Evolutionary conservation across 306 rosid species (phyloP), one percentile per base, ranked within the genome.

Genomic region (Mimosa pudica): DNA sequence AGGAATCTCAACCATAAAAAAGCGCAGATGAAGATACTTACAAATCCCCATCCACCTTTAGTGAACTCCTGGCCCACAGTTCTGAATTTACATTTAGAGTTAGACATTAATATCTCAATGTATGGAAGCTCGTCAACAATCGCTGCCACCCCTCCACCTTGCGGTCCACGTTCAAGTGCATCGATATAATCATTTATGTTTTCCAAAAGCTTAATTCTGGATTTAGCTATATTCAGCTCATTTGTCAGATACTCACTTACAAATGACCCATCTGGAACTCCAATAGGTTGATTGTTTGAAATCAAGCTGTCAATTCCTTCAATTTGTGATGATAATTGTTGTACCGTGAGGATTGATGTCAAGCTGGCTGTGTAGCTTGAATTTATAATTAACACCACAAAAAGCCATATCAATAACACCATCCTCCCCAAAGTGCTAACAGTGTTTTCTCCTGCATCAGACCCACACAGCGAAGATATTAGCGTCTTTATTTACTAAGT

Each of bases 311-410:
- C 96, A 16, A 94, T 85, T 79, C 98, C 97, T 85, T 80, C 94
- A 35, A 94, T 89, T 24, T 90, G 86, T 10, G 97, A 84, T 2
- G 97, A 74, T 30, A 94, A 85, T 85, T 92, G 90, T 77, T 87
- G 90, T 80, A 90, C 92, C 0, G 96, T 92, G 78, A 92, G 97
- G 89, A 92, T 94, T 9, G 97, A 94, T 14, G 98, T 94, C 90
- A 94, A 90, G 86, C 96, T 92, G 84, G 98, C 97, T 6, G 96
- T 90, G 86, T 94, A 94, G 85, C 98, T 94, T 33, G 98, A 94
- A 82, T 88, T 94, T 85, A 94, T 94, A 20, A 94, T 90, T 61
- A 94, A 84, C 87, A 94, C 98, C 74, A 94, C 94, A 80, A 92
- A 94, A 36, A 92, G 89, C 98, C 98, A 94, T 84, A 94, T 81